Evolutionary conservation across 1,139 yeast species (phyloP), one percentile per base, ranked within the genome.

Genomic region (Dujonia santamariae): DNA sequence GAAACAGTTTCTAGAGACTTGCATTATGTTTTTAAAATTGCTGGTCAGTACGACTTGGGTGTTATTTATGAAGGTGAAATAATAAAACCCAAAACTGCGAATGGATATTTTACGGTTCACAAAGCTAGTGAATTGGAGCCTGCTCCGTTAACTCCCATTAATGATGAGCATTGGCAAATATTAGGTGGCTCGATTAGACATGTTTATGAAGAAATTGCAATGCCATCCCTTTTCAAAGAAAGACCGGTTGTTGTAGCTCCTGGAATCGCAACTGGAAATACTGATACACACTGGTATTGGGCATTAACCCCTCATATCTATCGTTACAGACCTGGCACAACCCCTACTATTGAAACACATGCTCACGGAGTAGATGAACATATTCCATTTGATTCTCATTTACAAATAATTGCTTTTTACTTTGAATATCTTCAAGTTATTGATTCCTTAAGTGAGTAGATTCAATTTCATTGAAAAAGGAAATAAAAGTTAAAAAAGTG

Each of bases 361-460:
- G 59, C 59, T 34, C 90, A 82, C 53, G 76, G 83, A 12, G 77
- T 80, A 12, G 69, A 81, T 46, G 92, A 81, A 49, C 67, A 65
- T 35, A 62, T 78, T 28, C 59, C 63, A 5, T 54, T 77, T 38
- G 70, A 71, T 25, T 64, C 72, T 16, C 85, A 80, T 47, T 48
- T 82, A 38, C 75, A 75, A 38, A 63, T 74, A 3, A 67, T 80
- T 30, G 82, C 80, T 0, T 81, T 80, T 54, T 67, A 71, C 52
- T 78, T 78, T 52, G 75, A 75, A 42, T 76, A 35, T 24, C 27
- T 35, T 15, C 38, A 35, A n/a, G 36, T 35, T 3, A 30, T 35
- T 19, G 37, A 35, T n/a, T n/a, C n/a, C n/a, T n/a, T n/a, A n/a
- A n/a, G n/a, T n/a, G n/a, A n/a, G n/a, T n/a, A n/a, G n/a, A n/a